These are phyloP conservation scores for Luffa acutangula DNA, from an alignment of 306 rosid genomes.

Conservation along the genomic window DNA sequence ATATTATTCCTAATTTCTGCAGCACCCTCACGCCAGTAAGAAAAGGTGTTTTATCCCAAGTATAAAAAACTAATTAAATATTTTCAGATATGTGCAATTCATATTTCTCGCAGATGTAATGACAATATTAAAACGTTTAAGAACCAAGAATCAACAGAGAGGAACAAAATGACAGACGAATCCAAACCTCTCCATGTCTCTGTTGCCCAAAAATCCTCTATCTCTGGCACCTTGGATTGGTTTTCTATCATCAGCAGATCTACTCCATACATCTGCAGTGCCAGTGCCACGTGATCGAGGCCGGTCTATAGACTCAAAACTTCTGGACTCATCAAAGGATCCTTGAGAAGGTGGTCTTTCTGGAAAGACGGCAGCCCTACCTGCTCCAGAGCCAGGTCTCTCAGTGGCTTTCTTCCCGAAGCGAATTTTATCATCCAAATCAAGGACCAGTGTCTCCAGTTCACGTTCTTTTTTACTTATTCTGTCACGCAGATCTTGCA, in stretches of 20 bases:
- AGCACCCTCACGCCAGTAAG: not conserved
- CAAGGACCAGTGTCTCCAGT: slow-evolving; percentile 51
- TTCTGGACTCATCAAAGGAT: slow-evolving; percentile 68
- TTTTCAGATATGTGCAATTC: not conserved
- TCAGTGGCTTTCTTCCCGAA: slow-evolving; percentile 84
- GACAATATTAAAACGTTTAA: not conserved
- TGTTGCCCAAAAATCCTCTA: slow-evolving; percentile 56
- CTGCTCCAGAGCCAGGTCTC: slow-evolving; percentile 77
- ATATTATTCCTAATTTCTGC: not conserved
- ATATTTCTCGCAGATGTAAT: not conserved
- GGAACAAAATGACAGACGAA: slow-evolving; percentile 3
- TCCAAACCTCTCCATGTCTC: slow-evolving; percentile 63
- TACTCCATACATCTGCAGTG: slow-evolving; percentile 54
- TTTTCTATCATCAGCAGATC: slow-evolving; percentile 70
- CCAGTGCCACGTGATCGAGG: slow-evolving; percentile 81
- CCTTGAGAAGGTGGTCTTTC: slow-evolving; percentile 74
- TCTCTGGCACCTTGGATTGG: slow-evolving; percentile 60
- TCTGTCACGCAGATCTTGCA: slow-evolving; percentile 17
- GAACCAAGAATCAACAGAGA: not conserved
- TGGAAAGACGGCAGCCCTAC: slow-evolving; percentile 29
- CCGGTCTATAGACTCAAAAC: slow-evolving; percentile 48
- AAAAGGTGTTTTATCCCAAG: not conserved
- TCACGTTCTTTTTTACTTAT: slow-evolving; percentile 45
- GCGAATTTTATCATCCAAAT: slow-evolving; percentile 84
- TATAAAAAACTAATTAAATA: not conserved